Evolutionary conservation across 805 yeast genomes (phyloP), one percentile per base, ranked within the genome.

Genomic region (Spathaspora girioi): DNA sequence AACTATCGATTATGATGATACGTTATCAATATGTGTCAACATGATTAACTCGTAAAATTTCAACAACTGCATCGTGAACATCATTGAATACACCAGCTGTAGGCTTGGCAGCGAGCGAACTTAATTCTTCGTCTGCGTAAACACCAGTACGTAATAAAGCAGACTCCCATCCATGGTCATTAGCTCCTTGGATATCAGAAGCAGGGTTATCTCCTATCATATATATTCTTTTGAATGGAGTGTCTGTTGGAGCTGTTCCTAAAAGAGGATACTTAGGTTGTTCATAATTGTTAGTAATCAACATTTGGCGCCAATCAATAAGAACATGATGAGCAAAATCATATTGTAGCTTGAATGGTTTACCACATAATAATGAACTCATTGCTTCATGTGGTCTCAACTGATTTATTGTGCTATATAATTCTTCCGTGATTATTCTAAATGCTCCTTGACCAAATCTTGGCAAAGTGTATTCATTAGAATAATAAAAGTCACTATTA

Each of bases 151-250:
- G 76, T 23, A 94, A 89, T 44, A 94, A 77, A 38, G 90, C 80
- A 11, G 94, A 84, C 46, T 86, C 82, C 98, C 98, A 94, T 3
- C 97, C 96, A 63, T 85, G 84, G 47, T 74, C 72, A 59, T 87
- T 85, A 5, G 97, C 99, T 0, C 99, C 99, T 50, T 78, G 77
- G 49, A 94, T 94, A 65, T 94, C 99, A 47, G 91, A 82, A 27
- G 86, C 94, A 3, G 97, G 98, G 66, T 94, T 94, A 69, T 94
- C 99, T 27, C 99, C 99, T 35, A 94, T 89, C 99, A 94, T 94
- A 69, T 78, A 92, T 1, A 94, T 86, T n/a, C 78, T 68, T 38
- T 74, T 70, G 59, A 87, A 70, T 6, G 74, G 74, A 43, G 68
- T 56, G 17, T 54, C 51, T 15, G 26, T 48, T 1, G 74, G 73